Percentiles rank a stretch among this genome's conserved stretches.
These are phyloP conservation scores for Teunomyces gatunensis DNA, from an alignment of 805 yeast genomes.

Conservation along the genomic window DNA sequence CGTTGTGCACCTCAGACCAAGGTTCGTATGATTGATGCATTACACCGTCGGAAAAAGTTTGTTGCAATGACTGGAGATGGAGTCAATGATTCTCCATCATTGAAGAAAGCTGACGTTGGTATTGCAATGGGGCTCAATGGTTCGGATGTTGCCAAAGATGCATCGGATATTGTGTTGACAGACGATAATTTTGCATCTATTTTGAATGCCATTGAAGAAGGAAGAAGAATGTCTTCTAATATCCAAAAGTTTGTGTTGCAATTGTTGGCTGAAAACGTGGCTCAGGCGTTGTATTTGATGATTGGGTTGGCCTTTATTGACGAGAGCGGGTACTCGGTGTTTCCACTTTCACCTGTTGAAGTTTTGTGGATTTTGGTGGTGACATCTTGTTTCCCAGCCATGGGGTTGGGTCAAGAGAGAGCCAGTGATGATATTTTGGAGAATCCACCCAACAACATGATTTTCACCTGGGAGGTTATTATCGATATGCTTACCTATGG, in stretches of 20 bases:
- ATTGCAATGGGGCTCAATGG: conserved; percentile 81
- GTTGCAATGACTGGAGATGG: conserved; percentile 58
- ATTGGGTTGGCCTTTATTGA: conserved; percentile 74
- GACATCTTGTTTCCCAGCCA: conserved; percentile 80
- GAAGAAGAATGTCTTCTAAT: conserved; percentile 74
- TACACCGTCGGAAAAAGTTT: conserved; percentile 36
- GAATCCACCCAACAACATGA: conserved; percentile 60
- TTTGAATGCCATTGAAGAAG: conserved; percentile 75
- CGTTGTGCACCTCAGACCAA: conserved; percentile 43
- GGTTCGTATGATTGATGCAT: conserved; percentile 41
- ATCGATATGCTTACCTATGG: conserved; percentile 74
- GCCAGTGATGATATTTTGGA: conserved; percentile 65
- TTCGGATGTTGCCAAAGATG: conserved; percentile 83
- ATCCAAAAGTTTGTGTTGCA: conserved; percentile 78
- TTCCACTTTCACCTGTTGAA: conserved; percentile 75
- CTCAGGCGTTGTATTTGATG: conserved; percentile 63
- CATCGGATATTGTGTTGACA: conserved; percentile 70
- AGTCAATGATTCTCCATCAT: conserved; percentile 76
- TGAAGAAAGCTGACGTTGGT: conserved; percentile 77
- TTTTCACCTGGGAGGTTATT: conserved; percentile 66
- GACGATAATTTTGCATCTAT: conserved; percentile 77
- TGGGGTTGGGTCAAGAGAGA: conserved; percentile 73
- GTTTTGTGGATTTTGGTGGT: conserved; percentile 77
- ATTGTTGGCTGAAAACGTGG: conserved; percentile 65
- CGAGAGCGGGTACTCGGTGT: conserved; percentile 62